Conservation (phyloP, 495 filamentous ascomycete species). For the Hyphodiscus hymeniophilus region DNA sequence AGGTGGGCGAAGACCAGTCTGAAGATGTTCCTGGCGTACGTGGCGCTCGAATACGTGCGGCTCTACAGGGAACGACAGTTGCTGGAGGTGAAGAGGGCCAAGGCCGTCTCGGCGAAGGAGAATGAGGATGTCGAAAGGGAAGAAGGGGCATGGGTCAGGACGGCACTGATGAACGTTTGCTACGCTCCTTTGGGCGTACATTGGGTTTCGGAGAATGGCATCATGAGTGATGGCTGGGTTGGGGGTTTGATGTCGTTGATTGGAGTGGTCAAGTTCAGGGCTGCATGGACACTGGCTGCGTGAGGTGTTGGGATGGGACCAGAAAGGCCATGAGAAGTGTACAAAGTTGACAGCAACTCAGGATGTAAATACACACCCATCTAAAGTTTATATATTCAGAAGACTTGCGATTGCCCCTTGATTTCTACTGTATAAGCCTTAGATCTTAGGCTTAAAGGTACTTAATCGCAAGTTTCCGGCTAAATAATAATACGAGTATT, state of each 20-base stretch:
- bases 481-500: no score
- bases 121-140: slow-evolving; percentile 29
- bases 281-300: slow-evolving; percentile 19
- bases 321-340: no score
- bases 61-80: slow-evolving; percentile 26
- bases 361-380: no score
- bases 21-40: slow-evolving; percentile 67
- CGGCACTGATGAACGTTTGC: slow-evolving; percentile 37
- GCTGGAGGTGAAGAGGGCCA: slow-evolving; percentile 14
- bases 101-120: slow-evolving; percentile 29
- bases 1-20: slow-evolving; percentile 60
- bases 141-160: slow-evolving; percentile 31
- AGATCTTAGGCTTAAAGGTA: no score
- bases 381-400: no score
- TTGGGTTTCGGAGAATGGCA: slow-evolving; percentile 65
- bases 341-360: no score
- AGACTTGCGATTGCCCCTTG: no score
- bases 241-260: slow-evolving; percentile 57
- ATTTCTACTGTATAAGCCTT: no score
- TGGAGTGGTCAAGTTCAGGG: slow-evolving; percentile 57
- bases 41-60: slow-evolving; percentile 62
- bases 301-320: neutral
- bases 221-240: slow-evolving; percentile 46
- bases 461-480: no score
- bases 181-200: slow-evolving; percentile 56